Base-by-base conservation (phyloP, 2,329 filamentous ascomycete species). In the Huntiella moniliformis region DNA sequence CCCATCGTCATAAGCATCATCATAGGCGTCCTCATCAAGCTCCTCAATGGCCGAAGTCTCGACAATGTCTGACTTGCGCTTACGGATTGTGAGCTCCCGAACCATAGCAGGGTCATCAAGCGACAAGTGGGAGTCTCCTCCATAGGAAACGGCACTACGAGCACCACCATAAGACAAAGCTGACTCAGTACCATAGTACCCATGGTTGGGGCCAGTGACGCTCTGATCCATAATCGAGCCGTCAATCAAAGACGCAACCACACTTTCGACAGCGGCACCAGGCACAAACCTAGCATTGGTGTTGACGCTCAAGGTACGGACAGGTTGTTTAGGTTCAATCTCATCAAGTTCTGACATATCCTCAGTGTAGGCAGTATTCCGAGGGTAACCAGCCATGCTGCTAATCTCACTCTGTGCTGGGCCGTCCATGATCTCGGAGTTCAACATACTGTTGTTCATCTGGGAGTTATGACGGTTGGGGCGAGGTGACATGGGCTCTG, bases 221-320 rank as follows among this genome's bases (percentile, higher is more conserved):
- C 85, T 92, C 44, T 71, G 71, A 4, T 74, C 71, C 12, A 74
- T 58, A 59, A 71, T 65, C 0, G 85, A 88, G 13, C 86, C 84
- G 54, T 91, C 80, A 1, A 79, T 65, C 5, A 96, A 66, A 12
- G 87, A 95, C 5, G 88, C 88, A 8, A 96, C 87, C 7, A 82
- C 82, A 11, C 87, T 95, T 60, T 95, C 87, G 0, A 93, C 77
- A 2, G 73, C 84, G 32, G 77, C 57, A 2, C 74, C 77, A 54
- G 86, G 77, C 3, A 92, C 71, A 56, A 85, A 79, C 53, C 83
- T 71, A 2, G 85, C 79, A 53, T 83, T 93, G 2, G 84, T 79
- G 53, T 82, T 93, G 8, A 77, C 77, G 37, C 73, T 79, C 40
- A 85, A 63, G 15, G 73, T 74, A 28, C 73, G 74, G 18, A 94